Evolutionary conservation across 2,329 filamentous ascomycete genomes (phyloP).

Genomic region (Pyrenochaeta sp.): DNA sequence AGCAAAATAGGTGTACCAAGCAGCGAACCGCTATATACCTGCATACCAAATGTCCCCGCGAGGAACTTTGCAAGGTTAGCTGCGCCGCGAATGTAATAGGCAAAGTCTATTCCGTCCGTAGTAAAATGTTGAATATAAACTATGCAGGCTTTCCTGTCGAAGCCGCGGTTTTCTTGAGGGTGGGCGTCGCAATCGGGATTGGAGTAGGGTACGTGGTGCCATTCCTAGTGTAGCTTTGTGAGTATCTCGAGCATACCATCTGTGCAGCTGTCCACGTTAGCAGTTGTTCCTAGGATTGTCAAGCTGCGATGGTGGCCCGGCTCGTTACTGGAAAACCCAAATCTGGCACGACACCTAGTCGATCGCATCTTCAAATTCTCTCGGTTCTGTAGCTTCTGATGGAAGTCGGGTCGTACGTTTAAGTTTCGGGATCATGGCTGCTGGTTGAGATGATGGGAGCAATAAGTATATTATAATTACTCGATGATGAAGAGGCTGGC

Average conservation of each 20-base stretch:
- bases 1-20: conserved; percentile 16
- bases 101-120: conserved; percentile 20
- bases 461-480: too few relatives aligned
- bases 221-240: conserved; percentile 9
- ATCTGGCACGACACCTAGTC: conserved; percentile 14
- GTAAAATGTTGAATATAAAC: conserved; percentile 35
- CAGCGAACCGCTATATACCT: conserved; percentile 28
- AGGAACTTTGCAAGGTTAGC: conserved; percentile 20
- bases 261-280: background rate
- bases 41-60: conserved; percentile 18
- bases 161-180: background rate
- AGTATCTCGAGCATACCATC: background rate
- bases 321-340: conserved; percentile 10
- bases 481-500: too few relatives aligned
- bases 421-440: background rate
- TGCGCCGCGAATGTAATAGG: conserved; percentile 27
- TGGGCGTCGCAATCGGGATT: conserved; percentile 4
- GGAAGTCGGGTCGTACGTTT: background rate
- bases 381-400: conserved; percentile 2
- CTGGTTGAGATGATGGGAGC: background rate
- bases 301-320: background rate
- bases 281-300: too few relatives aligned
- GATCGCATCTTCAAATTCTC: conserved; percentile 12
- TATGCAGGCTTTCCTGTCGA: conserved; percentile 7
- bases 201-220: conserved; percentile 10